Evolutionary conservation across 768 basidiomycete genomes (phyloP), one percentile per base, ranked within the genome.

Genomic region (Exidia glandulosa): DNA sequence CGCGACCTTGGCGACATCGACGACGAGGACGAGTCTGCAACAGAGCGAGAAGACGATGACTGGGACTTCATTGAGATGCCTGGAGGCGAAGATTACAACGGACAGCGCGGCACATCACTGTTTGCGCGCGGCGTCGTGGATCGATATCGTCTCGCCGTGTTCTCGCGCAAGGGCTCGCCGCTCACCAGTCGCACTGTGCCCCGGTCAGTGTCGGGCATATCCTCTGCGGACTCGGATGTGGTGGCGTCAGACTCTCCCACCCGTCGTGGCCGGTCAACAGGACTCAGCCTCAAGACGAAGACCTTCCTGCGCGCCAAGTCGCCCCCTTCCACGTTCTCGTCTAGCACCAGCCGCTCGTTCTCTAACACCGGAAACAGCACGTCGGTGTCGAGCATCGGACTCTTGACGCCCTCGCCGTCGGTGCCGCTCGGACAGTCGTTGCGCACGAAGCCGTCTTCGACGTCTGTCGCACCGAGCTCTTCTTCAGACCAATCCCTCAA

Each of bases 111-210:
- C 6, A 81, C 83, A 23, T 93, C 86, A 67, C 78, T 94, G 37
- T 94, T 93, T 68, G 87, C 92, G 47, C 84, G 91, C n/a, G 92
- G 92, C 4, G 88, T 94, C 55, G 90, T 93, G 57, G 92, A 95
- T 69, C 80, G 87, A 58, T 95, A 94, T 69, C 79, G 83, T 60
- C 76, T 95, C 58, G 84, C 88, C 16, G 90, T 92, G 25, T 92
- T 92, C 80, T 29, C 50, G 6, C 81, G 90, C 59, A 92, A 91
- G 69, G 78, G 80, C n/a, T 84, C 86, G 14, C 87, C 85, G 12
- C 83, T 87, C 3, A 75, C 76, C 47, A 75, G 79, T 56, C 75
- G 79, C 13, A 65, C 74, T 16, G 69, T 66, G 2, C 73, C 76
- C 5, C 77, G 82, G 27, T 77, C 80, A 6, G 74, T 79, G 62